These are phyloP conservation scores for Raffaelea ambrosiae DNA, from an alignment of 2,329 filamentous ascomycete genomes.

Conservation along the genomic window DNA sequence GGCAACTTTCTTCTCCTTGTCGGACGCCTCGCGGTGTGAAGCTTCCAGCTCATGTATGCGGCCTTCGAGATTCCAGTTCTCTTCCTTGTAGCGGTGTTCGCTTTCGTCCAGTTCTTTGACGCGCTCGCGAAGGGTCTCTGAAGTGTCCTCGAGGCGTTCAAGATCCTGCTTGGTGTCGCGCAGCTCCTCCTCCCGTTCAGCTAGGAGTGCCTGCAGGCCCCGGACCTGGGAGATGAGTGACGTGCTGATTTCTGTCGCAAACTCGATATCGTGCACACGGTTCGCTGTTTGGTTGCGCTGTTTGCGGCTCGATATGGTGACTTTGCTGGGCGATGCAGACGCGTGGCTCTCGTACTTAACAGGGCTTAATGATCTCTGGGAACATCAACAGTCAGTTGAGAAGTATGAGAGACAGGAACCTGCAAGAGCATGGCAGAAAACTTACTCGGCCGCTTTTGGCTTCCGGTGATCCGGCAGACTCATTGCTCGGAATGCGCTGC, in stretches of 20 bases:
- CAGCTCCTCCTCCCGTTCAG: conserved; percentile 80
- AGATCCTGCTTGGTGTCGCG: conserved; percentile 67
- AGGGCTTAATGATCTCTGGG: conserved; percentile 60
- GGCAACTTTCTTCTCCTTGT: conserved; percentile 74
- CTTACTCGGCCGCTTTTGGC: conserved; percentile 45
- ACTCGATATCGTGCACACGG: conserved; percentile 90
- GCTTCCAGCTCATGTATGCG: conserved; percentile 77
- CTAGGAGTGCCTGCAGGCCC: conserved; percentile 74
- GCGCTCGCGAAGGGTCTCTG: conserved; percentile 69
- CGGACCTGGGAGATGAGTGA: conserved; percentile 90
- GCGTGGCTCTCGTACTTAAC: conserved; percentile 78
- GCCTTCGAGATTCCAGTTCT: conserved; percentile 96
- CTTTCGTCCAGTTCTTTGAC: conserved; percentile 82
- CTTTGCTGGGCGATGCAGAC: conserved; percentile 79
- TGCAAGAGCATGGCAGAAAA: conserved; percentile 3
- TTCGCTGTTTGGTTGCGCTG: conserved; percentile 83
- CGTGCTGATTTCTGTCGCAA: conserved; percentile 96
- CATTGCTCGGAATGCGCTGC: conserved; percentile 67
- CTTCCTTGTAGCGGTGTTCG: conserved; percentile 93
- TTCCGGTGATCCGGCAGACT: conserved; percentile 46
- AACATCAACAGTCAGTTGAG: too few species aligned
- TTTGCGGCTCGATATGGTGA: conserved; percentile 78
- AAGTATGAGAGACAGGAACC: background rate
- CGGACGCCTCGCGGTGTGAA: conserved; percentile 64
- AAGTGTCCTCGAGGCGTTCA: conserved; percentile 72